Evolutionary conservation across 2,329 filamentous ascomycete species (phyloP).

Genomic region (Penicillium sp.): DNA sequence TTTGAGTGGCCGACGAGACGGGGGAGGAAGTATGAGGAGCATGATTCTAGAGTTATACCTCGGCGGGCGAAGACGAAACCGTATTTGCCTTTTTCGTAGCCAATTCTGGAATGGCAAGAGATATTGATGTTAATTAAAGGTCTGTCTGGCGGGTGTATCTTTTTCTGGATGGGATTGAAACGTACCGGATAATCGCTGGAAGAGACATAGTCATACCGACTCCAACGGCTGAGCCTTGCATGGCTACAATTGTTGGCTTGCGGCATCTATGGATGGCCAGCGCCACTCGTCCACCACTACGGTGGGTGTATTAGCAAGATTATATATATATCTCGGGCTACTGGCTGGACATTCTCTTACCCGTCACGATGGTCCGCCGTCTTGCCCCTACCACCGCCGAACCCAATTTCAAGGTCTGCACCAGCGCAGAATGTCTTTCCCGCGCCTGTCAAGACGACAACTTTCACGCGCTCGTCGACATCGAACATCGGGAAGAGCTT

Average conservation of each 20-base stretch:
- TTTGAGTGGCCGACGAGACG: conserved; percentile 58
- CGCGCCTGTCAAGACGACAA: conserved; percentile 54
- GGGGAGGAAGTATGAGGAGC: conserved; percentile 69
- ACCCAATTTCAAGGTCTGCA: conserved; percentile 55
- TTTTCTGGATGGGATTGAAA: not conserved
- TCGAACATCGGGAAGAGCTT: conserved; percentile 42
- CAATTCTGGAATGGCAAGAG: conserved; percentile 42
- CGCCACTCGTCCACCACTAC: conserved; percentile 30
- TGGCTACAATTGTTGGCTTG: conserved; percentile 56
- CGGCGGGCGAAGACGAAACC: conserved; percentile 72
- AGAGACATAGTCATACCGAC: conserved; percentile 60
- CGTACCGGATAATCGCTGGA: conserved; percentile 51
- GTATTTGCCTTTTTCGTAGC: conserved; percentile 60
- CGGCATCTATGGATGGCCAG: conserved; percentile 58
- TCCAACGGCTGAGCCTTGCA: conserved; percentile 57
- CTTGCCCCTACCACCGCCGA: conserved; percentile 37
- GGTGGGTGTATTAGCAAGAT: conserved; percentile 41
- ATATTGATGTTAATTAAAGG: not conserved
- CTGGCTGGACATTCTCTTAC: conserved; percentile 30
- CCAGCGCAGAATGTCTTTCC: conserved; percentile 51
- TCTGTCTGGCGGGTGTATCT: not conserved
- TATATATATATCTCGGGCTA: not conserved
- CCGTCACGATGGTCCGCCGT: conserved; percentile 54
- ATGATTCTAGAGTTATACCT: conserved; percentile 70
- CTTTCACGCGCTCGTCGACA: conserved; percentile 54